A percentile compares a stretch with the other conserved stretches of the same genome.
phyloP scores from a whole-genome alignment of 1,284 basidiomycete species.

The Mycena sp. region DNA sequence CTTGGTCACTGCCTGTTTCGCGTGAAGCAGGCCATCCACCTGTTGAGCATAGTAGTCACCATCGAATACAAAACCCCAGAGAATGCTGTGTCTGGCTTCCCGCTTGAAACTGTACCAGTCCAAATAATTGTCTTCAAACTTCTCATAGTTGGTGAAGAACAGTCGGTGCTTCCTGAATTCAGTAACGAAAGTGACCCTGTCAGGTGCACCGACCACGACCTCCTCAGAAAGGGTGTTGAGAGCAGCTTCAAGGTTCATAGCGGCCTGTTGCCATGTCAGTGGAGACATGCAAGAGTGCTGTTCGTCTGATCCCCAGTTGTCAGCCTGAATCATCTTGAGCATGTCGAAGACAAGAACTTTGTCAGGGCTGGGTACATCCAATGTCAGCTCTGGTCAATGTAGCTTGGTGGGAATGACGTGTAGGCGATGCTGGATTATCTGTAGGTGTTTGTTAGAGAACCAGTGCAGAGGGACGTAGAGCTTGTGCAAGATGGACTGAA shows the following conservation, averaged over 20 bases:
- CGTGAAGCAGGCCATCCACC: background rate
- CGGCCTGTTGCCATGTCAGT: slow-evolving; percentile 2
- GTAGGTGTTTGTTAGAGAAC: background rate
- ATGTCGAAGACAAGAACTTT: slow-evolving; percentile 1
- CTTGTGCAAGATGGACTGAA: background rate
- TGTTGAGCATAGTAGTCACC: background rate
- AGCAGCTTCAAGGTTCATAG: background rate
- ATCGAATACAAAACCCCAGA: background rate
- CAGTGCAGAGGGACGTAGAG: slow-evolving; percentile 2
- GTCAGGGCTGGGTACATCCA: background rate
- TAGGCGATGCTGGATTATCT: background rate
- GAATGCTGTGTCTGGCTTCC: background rate
- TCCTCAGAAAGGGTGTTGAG: background rate
- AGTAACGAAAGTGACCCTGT: background rate
- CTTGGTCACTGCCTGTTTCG: background rate
- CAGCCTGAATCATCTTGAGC: background rate
- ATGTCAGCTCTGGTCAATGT: background rate
- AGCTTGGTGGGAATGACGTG: slow-evolving; percentile 6
- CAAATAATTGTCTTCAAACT: background rate
- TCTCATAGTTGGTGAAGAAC: background rate
- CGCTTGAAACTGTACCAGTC: background rate
- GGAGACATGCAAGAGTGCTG: background rate
- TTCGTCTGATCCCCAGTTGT: slow-evolving; percentile 3
- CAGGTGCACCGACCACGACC: background rate
- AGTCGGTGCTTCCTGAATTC: background rate